These are phyloP conservation scores for Carex parvula DNA, from an alignment of 176 grass and related monocot species.

Conservation along the genomic window DNA sequence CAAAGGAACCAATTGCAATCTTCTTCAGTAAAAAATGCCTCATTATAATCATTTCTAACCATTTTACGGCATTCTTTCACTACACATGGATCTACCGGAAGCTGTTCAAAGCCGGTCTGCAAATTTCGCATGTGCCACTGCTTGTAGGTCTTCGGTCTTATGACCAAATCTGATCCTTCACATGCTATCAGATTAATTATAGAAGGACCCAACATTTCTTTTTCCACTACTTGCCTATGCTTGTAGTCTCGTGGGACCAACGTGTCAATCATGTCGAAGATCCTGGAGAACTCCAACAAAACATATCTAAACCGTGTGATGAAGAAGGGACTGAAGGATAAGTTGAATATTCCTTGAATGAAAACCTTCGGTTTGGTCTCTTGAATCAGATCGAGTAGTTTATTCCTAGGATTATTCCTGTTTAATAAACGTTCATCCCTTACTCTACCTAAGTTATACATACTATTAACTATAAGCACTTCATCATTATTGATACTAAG, in stretches of 20 bases:
- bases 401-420: constrained; percentile 35
- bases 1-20: constrained; percentile 31
- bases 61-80: background rate
- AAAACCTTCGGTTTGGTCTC: constrained; percentile 31
- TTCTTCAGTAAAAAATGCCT: constrained; percentile 29
- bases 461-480: constrained; percentile 37
- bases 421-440: constrained; percentile 29
- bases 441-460: constrained; percentile 26
- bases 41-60: constrained; percentile 5
- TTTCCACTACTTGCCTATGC: background rate
- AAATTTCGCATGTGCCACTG: constrained; percentile 33
- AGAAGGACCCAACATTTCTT: background rate
- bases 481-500: constrained; percentile 40
- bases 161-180: background rate
- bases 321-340: background rate
- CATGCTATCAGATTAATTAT: constrained; percentile 12
- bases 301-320: constrained; percentile 31
- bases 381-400: constrained; percentile 31
- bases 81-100: constrained; percentile 15
- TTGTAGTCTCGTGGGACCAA: background rate
- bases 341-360: background rate
- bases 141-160: background rate
- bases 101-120: constrained; percentile 24
- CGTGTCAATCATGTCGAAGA: background rate
- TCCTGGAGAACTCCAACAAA: constrained; percentile 31